Conservation (phyloP, 148 eudicot species). For the Pouteria glomerata region DNA sequence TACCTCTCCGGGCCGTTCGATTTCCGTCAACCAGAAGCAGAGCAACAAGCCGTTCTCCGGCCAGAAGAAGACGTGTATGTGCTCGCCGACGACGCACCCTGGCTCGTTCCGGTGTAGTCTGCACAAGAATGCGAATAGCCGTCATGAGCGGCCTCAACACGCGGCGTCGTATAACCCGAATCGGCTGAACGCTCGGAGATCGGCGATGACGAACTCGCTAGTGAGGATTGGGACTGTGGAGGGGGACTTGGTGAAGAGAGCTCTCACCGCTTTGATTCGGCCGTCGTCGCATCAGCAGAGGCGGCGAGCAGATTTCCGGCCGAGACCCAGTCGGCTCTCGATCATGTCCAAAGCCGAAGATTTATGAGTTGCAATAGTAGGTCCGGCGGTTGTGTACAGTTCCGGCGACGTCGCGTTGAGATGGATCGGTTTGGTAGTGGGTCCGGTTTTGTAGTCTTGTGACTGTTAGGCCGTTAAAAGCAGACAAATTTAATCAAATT, state of each 20-base stretch:
- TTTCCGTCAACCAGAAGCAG: slow-evolving; percentile 3
- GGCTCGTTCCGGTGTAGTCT: slow-evolving; percentile 24
- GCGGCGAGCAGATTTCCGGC: slow-evolving; percentile 35
- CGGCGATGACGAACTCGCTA: slow-evolving; percentile 58
- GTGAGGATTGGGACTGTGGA: slow-evolving; percentile 62
- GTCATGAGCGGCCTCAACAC: not conserved
- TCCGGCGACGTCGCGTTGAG: not conserved
- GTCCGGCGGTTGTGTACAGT: not conserved
- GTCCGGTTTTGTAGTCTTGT: not conserved
- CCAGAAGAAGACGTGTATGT: slow-evolving; percentile 15
- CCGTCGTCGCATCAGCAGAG: slow-evolving; percentile 57
- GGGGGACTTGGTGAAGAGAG: slow-evolving; percentile 55
- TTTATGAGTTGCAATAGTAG: not conserved
- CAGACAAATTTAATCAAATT: not conserved
- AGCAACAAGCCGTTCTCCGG: slow-evolving; percentile 1
- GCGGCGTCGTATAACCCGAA: slow-evolving; percentile 29
- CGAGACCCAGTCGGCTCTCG: slow-evolving; percentile 41
- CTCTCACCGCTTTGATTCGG: slow-evolving; percentile 42
- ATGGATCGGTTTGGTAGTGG: not conserved
- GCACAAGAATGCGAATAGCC: slow-evolving; percentile 5
- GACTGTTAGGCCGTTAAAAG: not conserved
- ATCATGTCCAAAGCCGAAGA: slow-evolving; percentile 36
- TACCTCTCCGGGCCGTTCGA: slow-evolving; percentile 15
- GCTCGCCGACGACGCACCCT: slow-evolving; percentile 17
- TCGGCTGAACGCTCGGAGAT: slow-evolving; percentile 40